A percentile compares a stretch with the other conserved stretches of the same genome.
These are phyloP conservation scores for Hanseniaspora uvarum DNA, from an alignment of 1,139 yeast species.

Conservation along the genomic window DNA sequence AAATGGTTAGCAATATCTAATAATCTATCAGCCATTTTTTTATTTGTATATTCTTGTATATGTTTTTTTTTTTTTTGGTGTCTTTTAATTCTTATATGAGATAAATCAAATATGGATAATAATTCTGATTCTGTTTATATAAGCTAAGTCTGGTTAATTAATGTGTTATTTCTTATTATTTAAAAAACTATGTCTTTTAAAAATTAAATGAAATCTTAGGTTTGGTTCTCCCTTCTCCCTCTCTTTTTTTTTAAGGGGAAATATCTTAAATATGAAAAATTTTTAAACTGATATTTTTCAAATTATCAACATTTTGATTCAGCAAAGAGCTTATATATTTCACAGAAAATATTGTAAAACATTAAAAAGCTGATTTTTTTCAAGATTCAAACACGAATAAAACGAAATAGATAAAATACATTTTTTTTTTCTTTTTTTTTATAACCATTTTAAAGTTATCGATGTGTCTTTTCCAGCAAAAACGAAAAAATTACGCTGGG, in stretches of 20 bases:
- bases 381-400: too few relatives aligned
- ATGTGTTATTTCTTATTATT: too few relatives aligned
- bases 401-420: too few relatives aligned
- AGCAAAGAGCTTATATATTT: not conserved
- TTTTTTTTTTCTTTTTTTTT: too few relatives aligned
- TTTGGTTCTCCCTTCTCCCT: not conserved
- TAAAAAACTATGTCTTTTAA: not conserved
- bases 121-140: too few relatives aligned
- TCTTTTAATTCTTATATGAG: not conserved
- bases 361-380: too few relatives aligned
- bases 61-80: not conserved
- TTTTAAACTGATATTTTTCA: too few relatives aligned
- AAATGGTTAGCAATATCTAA: conserved; percentile 12
- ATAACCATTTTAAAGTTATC: not conserved
- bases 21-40: conserved; percentile 16
- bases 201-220: not conserved
- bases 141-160: too few relatives aligned
- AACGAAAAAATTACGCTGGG: too few relatives aligned
- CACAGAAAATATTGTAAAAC: not conserved
- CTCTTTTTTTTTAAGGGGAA: not conserved
- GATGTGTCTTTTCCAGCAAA: not conserved
- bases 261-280: not conserved
- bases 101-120: not conserved
- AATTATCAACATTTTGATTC: not conserved
- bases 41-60: not conserved